Evolutionary conservation across 805 yeast genomes (phyloP), one percentile per base, ranked within the genome.

Genomic region (Candida suzukii): DNA sequence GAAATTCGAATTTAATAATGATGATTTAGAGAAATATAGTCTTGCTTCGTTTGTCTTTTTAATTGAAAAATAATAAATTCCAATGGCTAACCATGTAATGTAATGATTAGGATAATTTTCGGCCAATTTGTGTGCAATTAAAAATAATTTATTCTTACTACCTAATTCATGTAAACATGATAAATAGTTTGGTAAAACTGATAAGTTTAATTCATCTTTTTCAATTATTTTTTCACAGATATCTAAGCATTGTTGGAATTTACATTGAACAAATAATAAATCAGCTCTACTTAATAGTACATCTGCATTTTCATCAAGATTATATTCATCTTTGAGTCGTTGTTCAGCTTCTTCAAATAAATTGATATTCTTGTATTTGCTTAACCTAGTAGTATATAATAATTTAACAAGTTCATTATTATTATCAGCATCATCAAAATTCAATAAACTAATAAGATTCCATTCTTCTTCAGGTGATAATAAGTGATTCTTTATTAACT

Each of bases 71-170:
- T 93, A 93, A 62, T 93, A 91, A 2, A 87, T 79, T 3, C 95
- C 99, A 16, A 93, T 88, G 0, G 96, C 87, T 44, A 88, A 72
- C 96, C 96, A 93, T 0, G 98, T 82, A 27, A 85, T 76, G 14
- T 95, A 80, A 50, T 78, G 76, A 35, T 79, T 78, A 0, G 98
- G 95, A 46, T 85, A 84, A 44, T 74, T 71, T 46, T 87, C 95
- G 0, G 96, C 95, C 42, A 93, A 64, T 51, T 83, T 84, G 55
- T 93, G 96, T 0, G 97, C 83, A 29, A 83, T 63, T 19, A 84
- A 63, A 54, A 86, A 93, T 25, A 93, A 66, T 62, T 82, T 84
- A 61, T 88, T 88, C 46, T 79, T 80, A 1, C 84, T 88, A 0
- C 88, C 88, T 13, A 87, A 66, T 59, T 93, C 99, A 58, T 84